Conservation (phyloP, 768 basidiomycete genomes). For the Mycena epipterygia region DNA sequence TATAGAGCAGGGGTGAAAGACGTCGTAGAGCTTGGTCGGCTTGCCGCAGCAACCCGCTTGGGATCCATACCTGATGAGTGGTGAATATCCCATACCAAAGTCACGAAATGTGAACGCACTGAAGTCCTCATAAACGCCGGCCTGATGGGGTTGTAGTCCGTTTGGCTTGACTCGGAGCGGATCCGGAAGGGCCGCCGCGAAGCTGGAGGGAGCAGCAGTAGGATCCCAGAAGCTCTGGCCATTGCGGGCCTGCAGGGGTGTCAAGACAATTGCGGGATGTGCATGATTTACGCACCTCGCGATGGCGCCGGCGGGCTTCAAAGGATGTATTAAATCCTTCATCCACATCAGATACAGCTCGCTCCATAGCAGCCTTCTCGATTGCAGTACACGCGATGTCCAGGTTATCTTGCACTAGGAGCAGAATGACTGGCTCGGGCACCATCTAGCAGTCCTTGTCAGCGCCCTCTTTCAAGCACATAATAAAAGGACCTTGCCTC, state of each 20-base stretch:
- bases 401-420: constrained; percentile 92
- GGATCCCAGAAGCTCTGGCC: constrained; percentile 93
- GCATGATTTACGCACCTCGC: constrained; percentile 70
- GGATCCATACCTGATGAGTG: constrained; percentile 61
- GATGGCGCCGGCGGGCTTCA: constrained; percentile 86
- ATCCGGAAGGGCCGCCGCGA: constrained; percentile 84
- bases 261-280: constrained; percentile 13
- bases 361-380: constrained; percentile 98
- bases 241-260: constrained; percentile 64
- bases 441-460: constrained; percentile 70
- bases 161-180: constrained; percentile 86
- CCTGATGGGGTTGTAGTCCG: constrained; percentile 87
- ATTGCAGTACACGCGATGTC: constrained; percentile 95
- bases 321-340: constrained; percentile 89
- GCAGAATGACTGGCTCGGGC: constrained; percentile 80
- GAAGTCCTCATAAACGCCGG: constrained; percentile 96
- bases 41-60: constrained; percentile 63
- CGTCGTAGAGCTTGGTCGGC: constrained; percentile 79
- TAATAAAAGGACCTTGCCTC: constrained; percentile 64
- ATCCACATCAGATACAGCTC: constrained; percentile 93
- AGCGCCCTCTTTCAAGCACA: neutral
- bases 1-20: constrained; percentile 71
- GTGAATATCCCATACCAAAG: constrained; percentile 21
- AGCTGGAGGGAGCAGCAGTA: constrained; percentile 76
- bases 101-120: constrained; percentile 56